phyloP scores from a whole-genome alignment of 1,139 yeast genomes.

The Nakaseomyces nivariensis region DNA sequence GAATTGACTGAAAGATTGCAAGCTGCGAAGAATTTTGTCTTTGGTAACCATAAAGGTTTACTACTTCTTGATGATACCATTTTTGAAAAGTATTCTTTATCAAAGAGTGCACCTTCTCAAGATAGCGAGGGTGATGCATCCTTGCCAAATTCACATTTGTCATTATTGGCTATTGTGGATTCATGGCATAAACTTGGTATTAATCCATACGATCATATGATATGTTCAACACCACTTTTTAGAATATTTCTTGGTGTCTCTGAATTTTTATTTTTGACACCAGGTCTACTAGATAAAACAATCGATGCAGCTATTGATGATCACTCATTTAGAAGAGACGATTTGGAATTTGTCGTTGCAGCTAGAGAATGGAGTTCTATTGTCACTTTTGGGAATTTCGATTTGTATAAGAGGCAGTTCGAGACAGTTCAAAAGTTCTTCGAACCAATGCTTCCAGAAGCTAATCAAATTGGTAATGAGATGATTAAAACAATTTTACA shows the following conservation, averaged over 20 bases:
- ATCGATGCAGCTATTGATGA: constrained; percentile 61
- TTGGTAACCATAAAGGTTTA: constrained; percentile 40
- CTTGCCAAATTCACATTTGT: constrained; percentile 75
- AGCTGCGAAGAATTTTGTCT: constrained; percentile 65
- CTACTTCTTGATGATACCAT: constrained; percentile 70
- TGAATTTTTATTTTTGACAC: constrained; percentile 80
- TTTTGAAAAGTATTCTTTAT: constrained; percentile 68
- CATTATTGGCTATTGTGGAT: constrained; percentile 83
- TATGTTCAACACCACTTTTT: constrained; percentile 89
- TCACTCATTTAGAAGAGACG: constrained; percentile 71
- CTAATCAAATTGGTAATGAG: constrained; percentile 84
- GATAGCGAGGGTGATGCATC: constrained; percentile 41
- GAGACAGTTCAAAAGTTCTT: constrained; percentile 74
- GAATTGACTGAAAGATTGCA: constrained; percentile 50
- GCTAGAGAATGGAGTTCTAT: constrained; percentile 81
- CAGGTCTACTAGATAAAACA: constrained; percentile 69
- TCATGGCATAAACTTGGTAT: constrained; percentile 82
- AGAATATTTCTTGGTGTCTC: constrained; percentile 90
- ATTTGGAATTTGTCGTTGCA: constrained; percentile 73
- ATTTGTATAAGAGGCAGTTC: constrained; percentile 60
- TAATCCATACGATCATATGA: constrained; percentile 91
- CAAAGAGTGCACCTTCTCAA: constrained; percentile 43
- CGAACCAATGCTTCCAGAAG: constrained; percentile 79
- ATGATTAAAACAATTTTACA: constrained; percentile 78
- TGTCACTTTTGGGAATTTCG: constrained; percentile 67